Evolutionary conservation across 2,329 filamentous ascomycete genomes (phyloP).

Genomic region (Knufia petricola): DNA sequence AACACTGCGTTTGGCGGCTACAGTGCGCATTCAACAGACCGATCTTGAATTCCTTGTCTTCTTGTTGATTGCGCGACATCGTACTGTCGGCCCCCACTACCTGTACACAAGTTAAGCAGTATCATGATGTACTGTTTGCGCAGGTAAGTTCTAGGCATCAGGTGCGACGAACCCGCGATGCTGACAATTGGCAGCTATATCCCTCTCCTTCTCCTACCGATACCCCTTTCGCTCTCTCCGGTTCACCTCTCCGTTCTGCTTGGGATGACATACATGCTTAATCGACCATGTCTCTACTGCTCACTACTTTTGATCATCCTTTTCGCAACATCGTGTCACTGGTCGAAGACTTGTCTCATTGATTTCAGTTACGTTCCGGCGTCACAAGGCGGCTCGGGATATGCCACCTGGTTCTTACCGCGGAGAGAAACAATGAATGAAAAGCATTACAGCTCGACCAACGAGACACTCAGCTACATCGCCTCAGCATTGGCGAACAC

Average conservation of each 20-base stretch:
- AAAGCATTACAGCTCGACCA: neutral
- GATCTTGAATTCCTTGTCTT: neutral
- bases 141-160: conserved; percentile 36
- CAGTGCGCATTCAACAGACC: neutral
- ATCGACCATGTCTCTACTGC: conserved; percentile 96
- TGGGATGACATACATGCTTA: conserved; percentile 88
- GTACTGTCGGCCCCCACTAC: neutral
- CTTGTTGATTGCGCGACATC: neutral
- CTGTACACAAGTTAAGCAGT: neutral
- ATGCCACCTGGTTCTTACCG: conserved; percentile 8
- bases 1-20: neutral
- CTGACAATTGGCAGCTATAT: conserved; percentile 54
- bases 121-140: conserved; percentile 55
- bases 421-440: conserved; percentile 3
- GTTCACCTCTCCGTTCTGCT: conserved; percentile 83
- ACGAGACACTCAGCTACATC: conserved; percentile 5
- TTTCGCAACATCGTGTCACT: conserved; percentile 83
- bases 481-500: conserved; percentile 3
- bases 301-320: conserved; percentile 90
- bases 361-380: conserved; percentile 50
- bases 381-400: conserved; percentile 1
- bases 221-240: conserved; percentile 60
- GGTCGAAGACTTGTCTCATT: conserved; percentile 85
- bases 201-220: conserved; percentile 78
- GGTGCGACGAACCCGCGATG: conserved; percentile 8